Percentiles rank a stretch among this genome's conserved stretches.
phyloP scores from a whole-genome alignment of 352 stramenopile genomes.

The Thalassiosira hispida region DNA sequence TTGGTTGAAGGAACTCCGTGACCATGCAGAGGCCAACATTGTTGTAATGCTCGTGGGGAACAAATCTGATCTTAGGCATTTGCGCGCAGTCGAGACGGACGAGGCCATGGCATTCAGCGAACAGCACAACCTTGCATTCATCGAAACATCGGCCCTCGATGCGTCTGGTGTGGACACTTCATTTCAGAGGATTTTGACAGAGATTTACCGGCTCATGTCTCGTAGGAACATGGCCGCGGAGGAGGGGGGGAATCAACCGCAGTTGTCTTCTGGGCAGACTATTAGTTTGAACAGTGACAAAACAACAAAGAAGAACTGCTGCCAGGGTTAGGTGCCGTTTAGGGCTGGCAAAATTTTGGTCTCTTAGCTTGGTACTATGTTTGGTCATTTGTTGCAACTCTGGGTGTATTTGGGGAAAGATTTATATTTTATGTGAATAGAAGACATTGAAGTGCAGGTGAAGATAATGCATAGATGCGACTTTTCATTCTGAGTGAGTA shows the following conservation, averaged over 20 bases:
- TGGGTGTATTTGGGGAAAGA: neutral
- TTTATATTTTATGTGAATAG: slow-evolving; percentile 3
- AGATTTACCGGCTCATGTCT: slow-evolving; percentile 86
- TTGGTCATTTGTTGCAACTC: neutral
- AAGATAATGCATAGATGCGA: neutral
- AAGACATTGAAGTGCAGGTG: neutral
- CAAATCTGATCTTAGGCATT: slow-evolving; percentile 98
- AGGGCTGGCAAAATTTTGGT: neutral
- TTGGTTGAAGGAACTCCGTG: slow-evolving; percentile 98
- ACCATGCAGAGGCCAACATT: slow-evolving; percentile 98
- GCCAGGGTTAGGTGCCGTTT: slow-evolving; percentile 33
- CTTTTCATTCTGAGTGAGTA: neutral
- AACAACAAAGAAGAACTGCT: slow-evolving; percentile 45
- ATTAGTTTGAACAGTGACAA: slow-evolving; percentile 70
- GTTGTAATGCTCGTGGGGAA: slow-evolving; percentile 96
- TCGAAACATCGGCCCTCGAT: slow-evolving; percentile 99
- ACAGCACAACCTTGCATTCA: slow-evolving; percentile 99
- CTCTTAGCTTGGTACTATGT: neutral
- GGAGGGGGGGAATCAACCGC: slow-evolving; percentile 62
- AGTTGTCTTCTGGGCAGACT: slow-evolving; percentile 73
- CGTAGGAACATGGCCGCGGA: slow-evolving; percentile 78
- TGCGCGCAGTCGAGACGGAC: slow-evolving; percentile 95
- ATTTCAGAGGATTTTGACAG: slow-evolving; percentile 98
- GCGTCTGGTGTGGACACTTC: slow-evolving; percentile 97
- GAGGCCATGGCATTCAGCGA: slow-evolving; percentile 99